Conservation (phyloP, 805 yeast species). For the Yarrowia divulgata region DNA sequence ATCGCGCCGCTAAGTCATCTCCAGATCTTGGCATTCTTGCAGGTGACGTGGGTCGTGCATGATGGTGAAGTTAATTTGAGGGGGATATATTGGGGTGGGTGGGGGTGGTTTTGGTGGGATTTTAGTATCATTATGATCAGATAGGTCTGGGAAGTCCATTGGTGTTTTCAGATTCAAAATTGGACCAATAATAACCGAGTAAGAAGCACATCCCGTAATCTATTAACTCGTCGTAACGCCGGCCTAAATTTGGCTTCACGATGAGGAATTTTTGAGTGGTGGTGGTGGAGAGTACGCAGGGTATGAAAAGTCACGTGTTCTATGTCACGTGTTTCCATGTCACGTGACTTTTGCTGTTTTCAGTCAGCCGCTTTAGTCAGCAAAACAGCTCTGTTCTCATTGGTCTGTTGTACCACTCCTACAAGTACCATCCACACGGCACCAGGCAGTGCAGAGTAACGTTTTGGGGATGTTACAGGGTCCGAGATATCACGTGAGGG, state of each 20-base stretch:
- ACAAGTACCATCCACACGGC: slow-evolving; percentile 3
- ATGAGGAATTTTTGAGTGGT: slow-evolving; percentile 7
- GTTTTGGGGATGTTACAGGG: background rate
- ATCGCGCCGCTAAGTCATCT: background rate
- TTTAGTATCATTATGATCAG: background rate
- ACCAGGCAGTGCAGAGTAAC: slow-evolving; percentile 18
- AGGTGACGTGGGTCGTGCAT: background rate
- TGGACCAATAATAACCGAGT: too few species aligned
- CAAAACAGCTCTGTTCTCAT: too few species aligned
- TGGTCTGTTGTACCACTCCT: too few species aligned
- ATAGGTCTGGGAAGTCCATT: too few species aligned
- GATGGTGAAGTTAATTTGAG: background rate
- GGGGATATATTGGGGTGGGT: too few species aligned
- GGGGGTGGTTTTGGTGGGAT: too few species aligned
- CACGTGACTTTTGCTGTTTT: background rate
- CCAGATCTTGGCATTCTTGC: slow-evolving; percentile 17
- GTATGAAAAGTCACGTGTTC: too few species aligned
- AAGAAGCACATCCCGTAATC: background rate
- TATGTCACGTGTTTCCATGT: background rate
- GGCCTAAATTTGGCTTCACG: background rate
- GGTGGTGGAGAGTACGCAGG: too few species aligned
- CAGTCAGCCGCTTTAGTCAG: too few species aligned
- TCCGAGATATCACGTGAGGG: background rate
- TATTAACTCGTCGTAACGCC: background rate
- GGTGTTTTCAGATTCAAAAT: background rate